phyloP scores from a whole-genome alignment of 2,329 filamentous ascomycete genomes.

The Fusarium nygamai region DNA sequence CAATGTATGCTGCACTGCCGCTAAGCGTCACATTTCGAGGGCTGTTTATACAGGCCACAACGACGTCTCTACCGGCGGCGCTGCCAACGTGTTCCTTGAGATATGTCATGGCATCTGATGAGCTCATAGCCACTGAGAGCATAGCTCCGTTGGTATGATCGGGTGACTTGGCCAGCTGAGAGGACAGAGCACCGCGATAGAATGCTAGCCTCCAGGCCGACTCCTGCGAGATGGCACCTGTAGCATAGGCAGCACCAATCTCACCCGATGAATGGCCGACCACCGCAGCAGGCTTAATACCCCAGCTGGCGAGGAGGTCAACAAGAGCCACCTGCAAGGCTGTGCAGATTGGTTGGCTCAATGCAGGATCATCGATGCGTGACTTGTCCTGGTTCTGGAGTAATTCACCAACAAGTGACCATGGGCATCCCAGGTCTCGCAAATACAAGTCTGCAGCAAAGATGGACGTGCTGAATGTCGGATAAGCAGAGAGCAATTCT shows the following conservation, averaged over 20 bases:
- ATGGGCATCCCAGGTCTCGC: background rate
- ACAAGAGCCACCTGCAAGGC: slow-evolving; percentile 62
- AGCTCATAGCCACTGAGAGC: slow-evolving; percentile 47
- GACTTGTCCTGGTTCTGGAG: background rate
- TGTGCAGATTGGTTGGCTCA: slow-evolving; percentile 63
- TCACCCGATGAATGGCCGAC: slow-evolving; percentile 54
- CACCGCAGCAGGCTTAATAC: slow-evolving; percentile 45
- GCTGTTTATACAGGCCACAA: slow-evolving; percentile 28
- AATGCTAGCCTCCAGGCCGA: slow-evolving; percentile 49
- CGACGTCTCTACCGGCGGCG: background rate
- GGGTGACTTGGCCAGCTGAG: background rate
- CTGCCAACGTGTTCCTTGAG: slow-evolving; percentile 10
- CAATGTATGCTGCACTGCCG: slow-evolving; percentile 12
- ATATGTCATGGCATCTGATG: slow-evolving; percentile 33
- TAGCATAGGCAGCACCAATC: slow-evolving; percentile 53
- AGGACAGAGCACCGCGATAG: slow-evolving; percentile 45
- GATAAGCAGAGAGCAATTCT: slow-evolving; percentile 3
- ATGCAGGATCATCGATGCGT: slow-evolving; percentile 45
- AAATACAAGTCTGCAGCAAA: slow-evolving; percentile 4
- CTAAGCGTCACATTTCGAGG: slow-evolving; percentile 26
- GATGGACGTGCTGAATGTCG: background rate
- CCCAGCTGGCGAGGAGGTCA: slow-evolving; percentile 47
- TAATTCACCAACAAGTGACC: slow-evolving; percentile 1
- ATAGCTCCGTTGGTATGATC: slow-evolving; percentile 40
- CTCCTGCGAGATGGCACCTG: slow-evolving; percentile 42